Evolutionary conservation across 163 green algal species (phyloP), one percentile per base, ranked within the genome.

Genomic region (Volvox carteri): DNA sequence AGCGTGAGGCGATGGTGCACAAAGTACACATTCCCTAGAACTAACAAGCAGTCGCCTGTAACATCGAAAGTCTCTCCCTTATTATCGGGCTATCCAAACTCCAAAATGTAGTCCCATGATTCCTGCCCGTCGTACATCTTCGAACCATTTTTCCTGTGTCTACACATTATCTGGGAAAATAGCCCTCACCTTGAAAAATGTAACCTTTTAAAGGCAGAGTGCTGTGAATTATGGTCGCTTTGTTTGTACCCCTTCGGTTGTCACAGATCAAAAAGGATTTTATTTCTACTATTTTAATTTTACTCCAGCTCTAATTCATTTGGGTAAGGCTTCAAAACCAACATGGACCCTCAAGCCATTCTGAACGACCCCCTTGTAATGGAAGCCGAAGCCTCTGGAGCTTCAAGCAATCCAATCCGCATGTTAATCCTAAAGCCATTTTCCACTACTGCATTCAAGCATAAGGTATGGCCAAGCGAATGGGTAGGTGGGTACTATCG

Each of bases 371-470:
- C 65, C 7, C 18, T 54, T 28, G 14, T 78, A 1, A 41, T 54
- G 30, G 70, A 78, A 21, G 39, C 39, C 33, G 46, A 8, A 28
- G 25, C 8, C 18, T n/a, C 44, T n/a, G 33, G 28, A 8, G 7
- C 28, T n/a, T n/a, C n/a, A n/a, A n/a, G n/a, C 25, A 65, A 23
- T 12, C 18, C 39, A 50, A 25, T 33, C 5, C 21, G 44, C 16
- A 80, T 80, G 73, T 41, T 80, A 9, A 21, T 80, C n/a, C n/a
- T 80, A 28, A 80, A 80, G 73, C 73, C 73, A 6, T 80, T 80
- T 25, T 28, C 23, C 28, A 80, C 73, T 65, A 67, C 39, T 9
- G 73, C 73, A 4, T 80, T 60, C 44, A 80, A 80, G 44, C 44
- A 65, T 65, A 62, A 28, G 73, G 73, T 80, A 42, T 6, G 73